Base-by-base conservation (phyloP, 1,284 basidiomycete species). In the Boletellus dicymbophilus region DNA sequence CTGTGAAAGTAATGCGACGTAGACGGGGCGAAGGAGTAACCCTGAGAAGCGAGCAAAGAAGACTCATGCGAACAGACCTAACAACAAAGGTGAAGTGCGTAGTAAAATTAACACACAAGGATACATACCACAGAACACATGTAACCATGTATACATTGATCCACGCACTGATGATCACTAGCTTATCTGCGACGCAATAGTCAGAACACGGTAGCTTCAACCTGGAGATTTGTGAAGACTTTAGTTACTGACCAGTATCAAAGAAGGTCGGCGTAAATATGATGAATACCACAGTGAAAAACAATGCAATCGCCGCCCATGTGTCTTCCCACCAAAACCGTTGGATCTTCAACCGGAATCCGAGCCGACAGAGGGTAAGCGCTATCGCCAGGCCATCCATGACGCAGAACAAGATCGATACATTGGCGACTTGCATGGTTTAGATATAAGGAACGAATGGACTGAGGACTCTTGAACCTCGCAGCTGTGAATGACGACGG, bases 311-410 rank as follows among this genome's bases (percentile, higher is more conserved):
- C 4, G 38, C 44, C n/a, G 58, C 56, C 61, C 61, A 60, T 1
- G 23, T 22, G 21, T 59, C 60, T 44, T 62, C 60, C 60, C 60
- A 60, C 60, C 58, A 58, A 39, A 60, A 58, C 13, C 49, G 40
- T 23, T 26, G 48, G 48, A 58, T 51, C 20, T 20, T 40, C 11
- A 58, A 37, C 7, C 56, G 56, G 28, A 62, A 48, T 1, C 12
- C 38, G 4, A 60, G 28, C n/a, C 58, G 58, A 48, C 58, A 49
- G 13, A 54, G 28, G 1, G 56, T 57, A 26, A 58, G 41, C 4
- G 50, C 18, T 1, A 38, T 16, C 18, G 47, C 44, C 4, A 59
- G 18, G 21, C 36, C 26, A 3, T 56, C 25, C 13, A 56, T 2
- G 8, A 46, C 16, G 18, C 39, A 40, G 44, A 51, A 58, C 3